Base-by-base conservation (phyloP, 2,329 filamentous ascomycete genomes). In the Botrytis paeoniae region DNA sequence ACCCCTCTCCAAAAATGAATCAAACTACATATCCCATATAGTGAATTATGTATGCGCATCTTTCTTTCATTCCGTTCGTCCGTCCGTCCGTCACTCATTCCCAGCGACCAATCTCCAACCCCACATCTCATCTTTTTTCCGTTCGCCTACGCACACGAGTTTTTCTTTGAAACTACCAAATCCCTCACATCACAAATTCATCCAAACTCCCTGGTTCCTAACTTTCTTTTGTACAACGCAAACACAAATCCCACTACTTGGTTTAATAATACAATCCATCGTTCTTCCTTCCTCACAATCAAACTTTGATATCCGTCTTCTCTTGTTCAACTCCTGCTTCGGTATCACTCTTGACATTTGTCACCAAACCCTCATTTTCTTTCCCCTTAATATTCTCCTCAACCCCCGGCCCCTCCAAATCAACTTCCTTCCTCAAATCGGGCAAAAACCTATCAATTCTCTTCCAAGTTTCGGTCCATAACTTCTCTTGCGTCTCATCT, bases 381-480 rank as follows among this genome's bases (percentile, higher is more conserved):
- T 66, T 66, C 6, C 41, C 39, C 20, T 45, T 69, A 0, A 35
- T 54, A 37, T 61, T 45, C 35, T 61, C 66, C 54, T 45, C 39
- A 3, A 59, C 66, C n/a, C 54, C 54, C 39, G 54, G n/a, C 12
- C 66, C 66, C 51, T 90, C 88, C 10, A 89, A 78, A 45, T 85
- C 85, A 63, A 91, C 80, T 70, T 91, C 89, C 61, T 82, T 85
- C 69, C 85, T 85, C 69, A 91, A 79, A 69, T 90, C 88, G 0
- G 89, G 89, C 70, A 91, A 77, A 80, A 91, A 91, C 20, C 89
- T 85, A 78, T 91, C 89, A 74, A 91, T 88, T 45, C 89, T 84
- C 79, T 90, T 90, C 89, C 86, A 90, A 6, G 86, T 91, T 81
- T 91, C 89, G 22, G 82, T 84, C 88, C 85, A 91, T 29, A 90